These are phyloP conservation scores for Candida endomychidarum DNA, from an alignment of 805 yeast species.

Conservation along the genomic window DNA sequence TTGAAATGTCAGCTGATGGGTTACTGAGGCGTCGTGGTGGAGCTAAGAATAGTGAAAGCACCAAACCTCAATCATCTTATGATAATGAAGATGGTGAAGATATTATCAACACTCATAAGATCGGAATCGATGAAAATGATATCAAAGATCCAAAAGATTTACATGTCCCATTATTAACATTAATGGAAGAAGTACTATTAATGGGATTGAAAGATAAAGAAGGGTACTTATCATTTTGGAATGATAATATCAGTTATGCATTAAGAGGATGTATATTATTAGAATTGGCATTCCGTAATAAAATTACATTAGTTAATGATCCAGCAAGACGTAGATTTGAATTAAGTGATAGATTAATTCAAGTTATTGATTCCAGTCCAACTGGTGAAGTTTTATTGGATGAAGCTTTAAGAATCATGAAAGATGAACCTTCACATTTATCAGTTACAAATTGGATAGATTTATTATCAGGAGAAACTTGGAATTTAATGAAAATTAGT, in stretches of 20 bases:
- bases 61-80: slow-evolving; percentile 23
- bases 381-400: slow-evolving; percentile 96
- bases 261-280: slow-evolving; percentile 89
- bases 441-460: slow-evolving; percentile 92
- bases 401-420: slow-evolving; percentile 89
- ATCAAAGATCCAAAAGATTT: slow-evolving; percentile 40
- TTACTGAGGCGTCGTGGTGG: slow-evolving; percentile 78
- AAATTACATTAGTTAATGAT: slow-evolving; percentile 85
- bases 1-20: slow-evolving; percentile 43
- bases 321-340: slow-evolving; percentile 89
- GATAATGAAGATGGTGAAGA: slow-evolving; percentile 22
- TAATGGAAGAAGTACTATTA: slow-evolving; percentile 94
- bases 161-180: slow-evolving; percentile 70
- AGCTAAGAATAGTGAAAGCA: slow-evolving; percentile 17
- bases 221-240: slow-evolving; percentile 97
- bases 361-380: slow-evolving; percentile 78
- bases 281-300: slow-evolving; percentile 89
- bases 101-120: slow-evolving; percentile 49
- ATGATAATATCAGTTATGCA: slow-evolving; percentile 95
- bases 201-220: slow-evolving; percentile 94
- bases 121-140: slow-evolving; percentile 82
- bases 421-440: slow-evolving; percentile 72
- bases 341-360: slow-evolving; percentile 80
- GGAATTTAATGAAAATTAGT: slow-evolving; percentile 92
- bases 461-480: slow-evolving; percentile 89